Percentiles rank a stretch among this genome's conserved stretches.
Conservation (phyloP, 768 basidiomycete genomes). For the Hemileccinum rubropunctum region DNA sequence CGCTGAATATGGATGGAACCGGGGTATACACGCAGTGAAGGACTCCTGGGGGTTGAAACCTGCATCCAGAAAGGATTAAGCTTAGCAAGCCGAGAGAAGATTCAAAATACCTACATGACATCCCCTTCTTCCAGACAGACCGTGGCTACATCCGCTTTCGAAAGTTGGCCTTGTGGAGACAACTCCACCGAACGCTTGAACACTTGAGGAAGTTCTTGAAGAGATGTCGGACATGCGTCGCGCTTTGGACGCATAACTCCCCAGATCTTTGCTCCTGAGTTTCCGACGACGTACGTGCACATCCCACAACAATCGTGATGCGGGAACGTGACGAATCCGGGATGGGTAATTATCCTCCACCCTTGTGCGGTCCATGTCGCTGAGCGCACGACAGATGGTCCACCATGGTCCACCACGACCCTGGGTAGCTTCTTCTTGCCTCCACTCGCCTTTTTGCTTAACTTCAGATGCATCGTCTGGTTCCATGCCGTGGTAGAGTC, state of each 20-base stretch:
- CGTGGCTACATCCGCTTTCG: not conserved
- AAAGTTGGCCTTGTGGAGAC: not conserved
- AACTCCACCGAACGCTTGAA: not conserved
- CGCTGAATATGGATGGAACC: not conserved
- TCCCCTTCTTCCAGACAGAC: constrained; percentile 6
- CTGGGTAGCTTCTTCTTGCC: too few relatives aligned
- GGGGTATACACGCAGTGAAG: not conserved
- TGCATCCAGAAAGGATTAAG: too few relatives aligned
- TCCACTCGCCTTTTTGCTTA: too few relatives aligned
- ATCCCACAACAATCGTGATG: constrained; percentile 7
- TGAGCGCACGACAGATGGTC: not conserved
- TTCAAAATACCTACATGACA: too few relatives aligned
- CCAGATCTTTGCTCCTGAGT: not conserved
- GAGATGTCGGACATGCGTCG: not conserved
- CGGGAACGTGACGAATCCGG: not conserved
- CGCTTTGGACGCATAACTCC: not conserved
- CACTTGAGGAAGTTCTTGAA: not conserved
- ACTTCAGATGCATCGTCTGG: not conserved
- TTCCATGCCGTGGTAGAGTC: constrained; percentile 4
- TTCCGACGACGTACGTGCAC: not conserved
- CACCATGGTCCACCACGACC: not conserved
- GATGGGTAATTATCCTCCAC: not conserved
- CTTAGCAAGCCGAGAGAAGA: too few relatives aligned
- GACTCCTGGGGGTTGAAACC: not conserved
- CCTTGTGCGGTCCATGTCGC: constrained; percentile 1